Evolutionary conservation across 768 basidiomycete genomes (phyloP).

Genomic region (Hypholoma fasciculare): DNA sequence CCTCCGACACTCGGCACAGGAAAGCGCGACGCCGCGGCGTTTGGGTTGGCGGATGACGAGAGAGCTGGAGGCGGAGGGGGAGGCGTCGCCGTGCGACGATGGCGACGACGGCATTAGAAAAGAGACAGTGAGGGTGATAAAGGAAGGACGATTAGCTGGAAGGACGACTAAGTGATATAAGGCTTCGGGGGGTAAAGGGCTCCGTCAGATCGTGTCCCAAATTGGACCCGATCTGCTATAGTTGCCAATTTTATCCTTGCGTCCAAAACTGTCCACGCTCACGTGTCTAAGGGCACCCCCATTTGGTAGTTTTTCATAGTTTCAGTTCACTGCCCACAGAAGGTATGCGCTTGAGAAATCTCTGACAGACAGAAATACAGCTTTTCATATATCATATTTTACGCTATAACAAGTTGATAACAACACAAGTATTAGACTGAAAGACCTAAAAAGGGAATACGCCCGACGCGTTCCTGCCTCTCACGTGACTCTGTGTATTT

Average conservation of each 20-base stretch:
- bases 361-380: too few relatives aligned
- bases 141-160: constrained; percentile 15
- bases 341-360: too few relatives aligned
- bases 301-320: constrained; percentile 11
- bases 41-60: constrained; percentile 40
- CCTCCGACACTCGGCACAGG: constrained; percentile 74
- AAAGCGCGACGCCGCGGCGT: constrained; percentile 56
- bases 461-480: too few relatives aligned
- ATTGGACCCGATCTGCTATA: constrained; percentile 8
- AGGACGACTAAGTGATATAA: background rate
- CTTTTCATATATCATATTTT: too few relatives aligned
- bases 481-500: too few relatives aligned
- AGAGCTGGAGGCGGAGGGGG: constrained; percentile 20
- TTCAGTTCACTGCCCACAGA: constrained; percentile 11
- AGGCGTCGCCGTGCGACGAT: constrained; percentile 22
- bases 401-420: too few relatives aligned
- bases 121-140: constrained; percentile 12
- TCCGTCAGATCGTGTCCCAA: constrained; percentile 19
- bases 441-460: too few relatives aligned
- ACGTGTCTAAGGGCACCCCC: background rate
- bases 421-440: too few relatives aligned
- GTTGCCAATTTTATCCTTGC: background rate
- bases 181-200: constrained; percentile 25
- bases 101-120: constrained; percentile 25
- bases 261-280: background rate